phyloP scores from a whole-genome alignment of 768 basidiomycete genomes.

The Lactifluus subvellereus region DNA sequence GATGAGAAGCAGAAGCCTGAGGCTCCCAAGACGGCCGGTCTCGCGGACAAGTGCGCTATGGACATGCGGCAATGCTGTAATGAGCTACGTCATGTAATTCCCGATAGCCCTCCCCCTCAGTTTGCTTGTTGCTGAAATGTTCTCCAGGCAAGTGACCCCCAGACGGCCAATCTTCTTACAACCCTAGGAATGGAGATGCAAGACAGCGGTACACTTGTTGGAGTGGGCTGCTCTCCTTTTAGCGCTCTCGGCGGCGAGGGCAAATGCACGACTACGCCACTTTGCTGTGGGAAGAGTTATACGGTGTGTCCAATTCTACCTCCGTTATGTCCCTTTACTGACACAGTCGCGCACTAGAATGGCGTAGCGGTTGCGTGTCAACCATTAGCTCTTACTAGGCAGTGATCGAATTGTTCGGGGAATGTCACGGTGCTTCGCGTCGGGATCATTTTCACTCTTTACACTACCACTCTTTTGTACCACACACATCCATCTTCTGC shows the following conservation, averaged over 20 bases:
- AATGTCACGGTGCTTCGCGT: not conserved
- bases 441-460: slow-evolving; percentile 14
- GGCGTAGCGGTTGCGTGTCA: not conserved
- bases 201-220: not conserved
- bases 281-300: not conserved
- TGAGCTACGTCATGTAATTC: not conserved
- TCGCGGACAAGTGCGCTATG: not conserved
- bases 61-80: not conserved
- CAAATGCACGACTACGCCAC: not conserved
- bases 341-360: not conserved
- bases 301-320: not conserved
- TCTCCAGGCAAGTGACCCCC: not conserved
- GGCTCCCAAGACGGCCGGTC: not conserved
- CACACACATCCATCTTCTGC: not conserved
- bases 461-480: slow-evolving; percentile 14
- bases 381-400: too few species aligned
- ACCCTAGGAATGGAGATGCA: not conserved
- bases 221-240: not conserved
- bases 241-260: not conserved
- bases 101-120: not conserved
- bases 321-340: not conserved
- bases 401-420: not conserved
- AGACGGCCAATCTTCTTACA: not conserved
- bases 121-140: not conserved
- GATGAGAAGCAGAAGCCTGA: not conserved